Evolutionary conservation across 129 eudicot genomes (phyloP), one percentile per base, ranked within the genome.

Genomic region (Helianthus tuberosus): DNA sequence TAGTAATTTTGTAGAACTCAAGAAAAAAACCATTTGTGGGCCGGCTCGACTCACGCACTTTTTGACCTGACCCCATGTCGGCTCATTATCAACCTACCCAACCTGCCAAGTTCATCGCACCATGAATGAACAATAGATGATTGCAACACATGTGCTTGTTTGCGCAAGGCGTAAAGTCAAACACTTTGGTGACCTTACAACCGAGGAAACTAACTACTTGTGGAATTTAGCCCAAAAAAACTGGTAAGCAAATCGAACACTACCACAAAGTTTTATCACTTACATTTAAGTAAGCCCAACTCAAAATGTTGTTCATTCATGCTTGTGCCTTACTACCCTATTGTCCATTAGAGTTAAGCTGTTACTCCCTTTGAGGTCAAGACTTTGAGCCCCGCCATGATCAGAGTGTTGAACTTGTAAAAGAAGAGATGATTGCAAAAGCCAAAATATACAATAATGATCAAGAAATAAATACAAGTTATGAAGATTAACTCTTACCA

Each of bases 131-230:
- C 97, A 27, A 76, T 5, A 11, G 52, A 16, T 16, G 32, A 27
- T 27, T 27, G 32, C 32, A 27, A 27, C 81, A 89, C 98, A 93
- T 74, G 98, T 93, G 64, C 98, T 93, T 79, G 96, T 90, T 38
- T 90, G 96, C 85, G 96, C 98, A 68, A 88, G 81, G 80, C 98
- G 96, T 75, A 96, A 88, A 74, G 96, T 93, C 59, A 90, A 88
- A 78, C 96, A 96, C 38, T 90, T 93, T 81, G 66, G 66, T 70
- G 98, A 93, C 81, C 96, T 93, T 55, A 88, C 90, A 58, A 66
- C 84, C 32, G 89, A 84, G 68, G 98, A 93, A 81, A 86, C 91
- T 53, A 78, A 84, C 73, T 97, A 93, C 73, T 70, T 93, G 55
- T 93, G 98, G 98, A 84, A 83, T 49, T 72, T 85, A n/a, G 98